Conservation (phyloP, 148 eudicot genomes). For the Fagopyrum homotropicum region DNA sequence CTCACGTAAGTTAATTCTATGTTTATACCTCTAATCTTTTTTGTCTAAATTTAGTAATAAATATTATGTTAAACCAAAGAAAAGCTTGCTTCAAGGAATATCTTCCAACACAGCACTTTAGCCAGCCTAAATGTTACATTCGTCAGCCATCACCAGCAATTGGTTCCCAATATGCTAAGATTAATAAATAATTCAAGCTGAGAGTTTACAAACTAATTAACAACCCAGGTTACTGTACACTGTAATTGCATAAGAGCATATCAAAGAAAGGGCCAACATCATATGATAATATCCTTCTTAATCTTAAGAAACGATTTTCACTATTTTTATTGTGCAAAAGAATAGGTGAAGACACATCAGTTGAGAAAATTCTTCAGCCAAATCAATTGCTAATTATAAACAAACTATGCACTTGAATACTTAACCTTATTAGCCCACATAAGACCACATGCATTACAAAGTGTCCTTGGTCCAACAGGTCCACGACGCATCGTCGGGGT, state of each 20-base stretch:
- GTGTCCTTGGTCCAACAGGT: constrained; percentile 39
- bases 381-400: not conserved
- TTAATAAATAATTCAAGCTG: not conserved
- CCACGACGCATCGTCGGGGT: constrained; percentile 49
- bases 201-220: not conserved
- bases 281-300: not conserved
- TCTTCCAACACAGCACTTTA: not conserved
- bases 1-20: not conserved
- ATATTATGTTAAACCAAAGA: not conserved
- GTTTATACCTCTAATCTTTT: not conserved
- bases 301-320: not conserved
- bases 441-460: constrained; percentile 48
- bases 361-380: not conserved
- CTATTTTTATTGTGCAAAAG: not conserved
- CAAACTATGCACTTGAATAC: not conserved
- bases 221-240: not conserved
- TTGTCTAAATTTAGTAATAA: not conserved
- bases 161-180: not conserved
- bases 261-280: not conserved
- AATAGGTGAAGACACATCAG: not conserved
- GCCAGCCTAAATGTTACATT: not conserved
- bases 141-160: not conserved
- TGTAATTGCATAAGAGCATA: not conserved
- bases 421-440: constrained; percentile 45
- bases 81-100: not conserved